Base-by-base conservation (phyloP, 2,329 filamentous ascomycete species). In the Fusarium temperatum region DNA sequence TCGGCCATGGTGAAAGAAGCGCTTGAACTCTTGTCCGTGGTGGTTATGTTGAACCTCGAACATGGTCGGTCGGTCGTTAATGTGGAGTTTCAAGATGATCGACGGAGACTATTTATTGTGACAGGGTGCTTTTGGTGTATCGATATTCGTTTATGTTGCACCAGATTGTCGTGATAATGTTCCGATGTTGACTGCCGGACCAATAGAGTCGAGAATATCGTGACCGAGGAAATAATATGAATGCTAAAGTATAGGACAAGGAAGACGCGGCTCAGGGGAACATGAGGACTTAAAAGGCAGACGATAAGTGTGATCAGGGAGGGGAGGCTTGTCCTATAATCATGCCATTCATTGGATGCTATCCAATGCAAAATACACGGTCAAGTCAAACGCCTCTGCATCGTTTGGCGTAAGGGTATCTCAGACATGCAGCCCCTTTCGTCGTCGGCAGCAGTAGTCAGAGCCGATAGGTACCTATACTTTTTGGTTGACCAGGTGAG, bases 1-100 rank as follows among this genome's bases (percentile, higher is more conserved):
- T 55, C 77, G 76, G 6, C 75, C 75, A 41, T 66, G 69, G 20
- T 78, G 76, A 63, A 78, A 78, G 70, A 77, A 75, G 57, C 75
- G 75, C 47, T 72, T 77, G 48, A 78, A 78, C 38, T 78, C 77
- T 22, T 74, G 61, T 56, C 74, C 74, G 68, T 78, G 74, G 56
- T 78, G 77, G 44, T 76, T 70, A 48, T 78, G 77, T 50, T 63
- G 70, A 47, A 78, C 77, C 50, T 77, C 74, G 66, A 78, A 78
- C 77, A 78, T 78, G 68, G 42, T 44, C 38, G 66, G 44, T 48
- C 24, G 66, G 44, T 48, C 24, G 42, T 44, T n/a, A 28, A 72
- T 72, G 63, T 54, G 65, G 54, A 69, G 69, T 53, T 65, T 44
- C 28, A 39, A 44, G 26, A 42, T 45, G 35, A 73, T 70, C 60